A percentile compares a stretch with the other conserved stretches of the same genome.
These are phyloP conservation scores for Xylogone sp. DNA, from an alignment of 2,329 filamentous ascomycete species.

Conservation along the genomic window DNA sequence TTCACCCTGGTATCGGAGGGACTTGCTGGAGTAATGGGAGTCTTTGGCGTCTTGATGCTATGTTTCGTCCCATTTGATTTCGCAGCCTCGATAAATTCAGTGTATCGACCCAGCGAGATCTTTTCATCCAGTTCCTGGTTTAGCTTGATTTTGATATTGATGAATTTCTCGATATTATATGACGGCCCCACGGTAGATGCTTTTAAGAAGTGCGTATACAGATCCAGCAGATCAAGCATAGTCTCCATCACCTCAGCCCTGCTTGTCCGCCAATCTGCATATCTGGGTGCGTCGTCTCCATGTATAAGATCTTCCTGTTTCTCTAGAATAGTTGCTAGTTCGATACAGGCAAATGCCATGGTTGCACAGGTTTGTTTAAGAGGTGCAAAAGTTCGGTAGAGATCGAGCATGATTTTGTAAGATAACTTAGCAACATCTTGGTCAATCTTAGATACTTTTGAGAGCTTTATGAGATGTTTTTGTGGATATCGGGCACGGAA, in stretches of 20 bases:
- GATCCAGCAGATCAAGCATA: slow-evolving; percentile 82
- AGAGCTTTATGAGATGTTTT: slow-evolving; percentile 77
- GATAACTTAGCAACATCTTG: slow-evolving; percentile 61
- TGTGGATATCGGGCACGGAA: slow-evolving; percentile 88
- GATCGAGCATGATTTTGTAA: slow-evolving; percentile 80
- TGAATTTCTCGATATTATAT: slow-evolving; percentile 73
- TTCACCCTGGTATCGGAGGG: slow-evolving; percentile 26
- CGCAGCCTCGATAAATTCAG: slow-evolving; percentile 47
- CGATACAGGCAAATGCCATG: slow-evolving; percentile 77
- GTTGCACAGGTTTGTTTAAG: slow-evolving; percentile 86
- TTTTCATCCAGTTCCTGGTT: slow-evolving; percentile 74
- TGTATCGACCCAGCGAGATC: slow-evolving; percentile 58
- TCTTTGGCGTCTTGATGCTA: slow-evolving; percentile 30
- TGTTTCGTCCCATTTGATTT: slow-evolving; percentile 29
- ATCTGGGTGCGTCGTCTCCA: slow-evolving; percentile 43
- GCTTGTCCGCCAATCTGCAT: slow-evolving; percentile 42
- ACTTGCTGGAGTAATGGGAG: slow-evolving; percentile 28
- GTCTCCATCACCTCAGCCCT: slow-evolving; percentile 63
- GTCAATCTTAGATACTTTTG: slow-evolving; percentile 40
- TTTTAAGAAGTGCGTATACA: slow-evolving; percentile 82
- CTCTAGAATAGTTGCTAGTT: slow-evolving; percentile 69
- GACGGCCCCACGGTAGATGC: slow-evolving; percentile 69
- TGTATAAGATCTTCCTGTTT: slow-evolving; percentile 47
- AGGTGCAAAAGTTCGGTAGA: slow-evolving; percentile 90
- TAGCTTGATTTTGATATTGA: slow-evolving; percentile 80